Evolutionary conservation across 2,329 filamentous ascomycete genomes (phyloP).

Genomic region (Sporothrix inflata): DNA sequence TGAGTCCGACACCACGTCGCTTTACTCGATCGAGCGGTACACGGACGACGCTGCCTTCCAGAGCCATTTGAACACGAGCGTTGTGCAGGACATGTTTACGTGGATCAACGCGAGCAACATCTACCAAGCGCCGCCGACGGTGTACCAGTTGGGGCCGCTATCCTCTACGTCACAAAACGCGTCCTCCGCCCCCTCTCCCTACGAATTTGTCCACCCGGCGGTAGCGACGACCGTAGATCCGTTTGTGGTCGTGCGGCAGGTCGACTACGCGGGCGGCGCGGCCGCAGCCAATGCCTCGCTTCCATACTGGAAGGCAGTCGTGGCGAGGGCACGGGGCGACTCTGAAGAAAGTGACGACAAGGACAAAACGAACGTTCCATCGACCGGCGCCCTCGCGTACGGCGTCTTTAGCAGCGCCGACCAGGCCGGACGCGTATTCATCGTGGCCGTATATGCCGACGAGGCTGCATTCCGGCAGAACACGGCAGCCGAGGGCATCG

Average conservation of each 20-base stretch:
- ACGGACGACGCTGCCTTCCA: constrained; percentile 8
- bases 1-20: neutral
- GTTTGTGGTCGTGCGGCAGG: constrained; percentile 21
- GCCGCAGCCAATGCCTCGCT: constrained; percentile 17
- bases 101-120: constrained; percentile 24
- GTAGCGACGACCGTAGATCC: constrained; percentile 8
- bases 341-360: neutral
- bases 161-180: neutral
- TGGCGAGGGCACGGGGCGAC: neutral
- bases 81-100: constrained; percentile 22
- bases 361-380: neutral
- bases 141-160: constrained; percentile 9
- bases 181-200: neutral
- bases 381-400: constrained; percentile 11
- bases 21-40: constrained; percentile 26
- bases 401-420: constrained; percentile 7
- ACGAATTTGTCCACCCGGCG: neutral
- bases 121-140: neutral
- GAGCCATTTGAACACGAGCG: constrained; percentile 20
- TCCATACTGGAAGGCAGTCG: constrained; percentile 5
- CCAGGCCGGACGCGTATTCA: constrained; percentile 6
- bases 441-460: constrained; percentile 9
- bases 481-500: neutral
- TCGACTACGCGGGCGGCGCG: constrained; percentile 16
- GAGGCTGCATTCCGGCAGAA: constrained; percentile 13